A percentile compares a stretch with the other conserved stretches of the same genome.
phyloP scores from a whole-genome alignment of 306 rosid genomes.

The Trifolium subterraneum region DNA sequence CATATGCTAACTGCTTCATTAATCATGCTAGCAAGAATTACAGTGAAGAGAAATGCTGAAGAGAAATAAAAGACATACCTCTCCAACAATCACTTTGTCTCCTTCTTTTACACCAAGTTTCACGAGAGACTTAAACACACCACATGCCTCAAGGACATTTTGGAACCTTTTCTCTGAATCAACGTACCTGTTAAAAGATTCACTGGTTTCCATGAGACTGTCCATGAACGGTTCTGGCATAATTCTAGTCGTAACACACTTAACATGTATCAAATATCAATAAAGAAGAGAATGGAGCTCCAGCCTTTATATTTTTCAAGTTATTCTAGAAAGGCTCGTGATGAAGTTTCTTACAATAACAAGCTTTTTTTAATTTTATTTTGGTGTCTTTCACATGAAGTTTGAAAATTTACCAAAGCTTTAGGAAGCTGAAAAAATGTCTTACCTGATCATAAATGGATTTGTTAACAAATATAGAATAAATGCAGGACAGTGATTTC shows the following conservation, averaged over 20 bases:
- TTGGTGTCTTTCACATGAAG: conserved; percentile 27
- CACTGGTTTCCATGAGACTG: conserved; percentile 39
- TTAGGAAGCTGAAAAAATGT: conserved; percentile 10
- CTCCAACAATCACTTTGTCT: conserved; percentile 80
- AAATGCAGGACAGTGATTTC: conserved; percentile 24
- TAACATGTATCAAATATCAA: conserved; percentile 33
- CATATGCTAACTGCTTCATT: conserved; percentile 28
- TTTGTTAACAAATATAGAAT: conserved; percentile 22
- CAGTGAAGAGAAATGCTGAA: conserved; percentile 31
- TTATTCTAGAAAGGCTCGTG: conserved; percentile 2
- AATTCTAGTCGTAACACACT: conserved; percentile 7
- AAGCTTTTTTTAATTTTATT: conserved; percentile 5
- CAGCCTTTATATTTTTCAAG: conserved; percentile 31
- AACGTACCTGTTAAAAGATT: conserved; percentile 61
- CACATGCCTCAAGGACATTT: conserved; percentile 95
- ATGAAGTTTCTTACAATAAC: conserved; percentile 10
- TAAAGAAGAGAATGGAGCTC: conserved; percentile 18
- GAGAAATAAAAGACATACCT: conserved; percentile 56
- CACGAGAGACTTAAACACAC: conserved; percentile 79
- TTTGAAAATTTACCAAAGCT: conserved; percentile 33
- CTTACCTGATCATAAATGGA: conserved; percentile 20
- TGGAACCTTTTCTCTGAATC: conserved; percentile 95
- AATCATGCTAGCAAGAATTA: conserved; percentile 24
- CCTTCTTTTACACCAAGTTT: conserved; percentile 89
- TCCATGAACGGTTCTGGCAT: conserved; percentile 34